Evolutionary conservation across 2,329 filamentous ascomycete species (phyloP).

Genomic region (Ophiocordyceps sinensis): DNA sequence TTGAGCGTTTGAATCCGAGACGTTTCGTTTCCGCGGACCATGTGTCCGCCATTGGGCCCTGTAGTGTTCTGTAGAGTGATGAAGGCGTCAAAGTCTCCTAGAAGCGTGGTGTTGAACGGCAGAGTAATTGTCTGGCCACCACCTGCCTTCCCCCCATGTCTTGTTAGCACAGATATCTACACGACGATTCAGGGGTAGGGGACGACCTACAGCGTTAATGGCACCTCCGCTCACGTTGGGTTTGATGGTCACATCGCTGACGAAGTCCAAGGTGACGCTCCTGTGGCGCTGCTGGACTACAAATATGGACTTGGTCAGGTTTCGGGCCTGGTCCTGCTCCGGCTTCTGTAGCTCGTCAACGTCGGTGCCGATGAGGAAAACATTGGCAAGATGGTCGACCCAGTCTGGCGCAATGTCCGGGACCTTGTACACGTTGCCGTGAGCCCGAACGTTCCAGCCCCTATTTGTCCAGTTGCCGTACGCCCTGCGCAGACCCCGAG

Average conservation of each 20-base stretch:
- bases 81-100: constrained; percentile 65
- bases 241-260: constrained; percentile 26
- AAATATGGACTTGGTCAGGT: constrained; percentile 58
- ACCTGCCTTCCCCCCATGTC: constrained; percentile 22
- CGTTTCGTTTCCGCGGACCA: constrained; percentile 51
- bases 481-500: constrained; percentile 16
- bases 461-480: constrained; percentile 69
- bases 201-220: constrained; percentile 21
- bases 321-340: constrained; percentile 54
- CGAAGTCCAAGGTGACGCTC: constrained; percentile 48
- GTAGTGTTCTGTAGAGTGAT: constrained; percentile 45
- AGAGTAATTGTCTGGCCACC: constrained; percentile 48
- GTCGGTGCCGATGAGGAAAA: constrained; percentile 52
- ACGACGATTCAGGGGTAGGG: background rate
- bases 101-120: constrained; percentile 48
- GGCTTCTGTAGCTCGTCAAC: constrained; percentile 42
- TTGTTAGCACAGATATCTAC: background rate
- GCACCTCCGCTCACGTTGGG: constrained; percentile 42
- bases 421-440: constrained; percentile 71
- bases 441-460: constrained; percentile 63
- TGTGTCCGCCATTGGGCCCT: constrained; percentile 28
- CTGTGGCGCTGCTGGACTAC: constrained; percentile 56
- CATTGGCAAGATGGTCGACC: constrained; percentile 53
- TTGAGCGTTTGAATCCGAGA: constrained; percentile 51
- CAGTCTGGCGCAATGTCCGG: constrained; percentile 51